Evolutionary conservation across 2,329 filamentous ascomycete genomes (phyloP), one percentile per base, ranked within the genome.

Genomic region (Emergomyces africanus): DNA sequence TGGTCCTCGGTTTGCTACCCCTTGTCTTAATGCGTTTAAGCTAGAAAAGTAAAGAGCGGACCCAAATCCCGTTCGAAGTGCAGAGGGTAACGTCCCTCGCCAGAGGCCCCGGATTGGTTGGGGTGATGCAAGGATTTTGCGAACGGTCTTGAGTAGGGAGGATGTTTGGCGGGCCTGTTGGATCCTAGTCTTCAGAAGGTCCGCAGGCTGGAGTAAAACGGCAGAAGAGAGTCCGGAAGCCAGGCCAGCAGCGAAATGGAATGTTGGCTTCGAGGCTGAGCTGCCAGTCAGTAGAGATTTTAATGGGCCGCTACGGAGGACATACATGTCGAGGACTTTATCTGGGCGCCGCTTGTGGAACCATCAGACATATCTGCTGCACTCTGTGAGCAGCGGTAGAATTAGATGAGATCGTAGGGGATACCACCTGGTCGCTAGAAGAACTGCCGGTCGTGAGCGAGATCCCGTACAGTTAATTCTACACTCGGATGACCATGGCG

Each of bases 181-280:
- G 46, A 97, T 86, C 53, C 94, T 87, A 35, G 94, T 99, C 75
- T 99, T 99, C 71, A 99, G 84, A 3, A 99, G 85, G 75, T 99
- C 94, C 68, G 94, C 88, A 30, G 94, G 94, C 74, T 99, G 94
- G 18, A 99, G 83, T 59, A 97, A 84, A 61, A 95, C 85, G 59
- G 94, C 91, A 57, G 90, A 94, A 64, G 89, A 83, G 56, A 95
- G 81, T 67, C 94, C 94, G 8, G 91, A 96, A 68, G 84, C 83
- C 59, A 97, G 83, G 63, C 94, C 94, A 63, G 91, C 92, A 65
- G 86, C 75, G 73, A 97, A 95, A 76, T 97, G 94, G 72, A 89
- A 90, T 65, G 83, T 69, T 5, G 75, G 73, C 68, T 75, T 74
- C 25, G 72, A 74, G 54, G 71, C 73, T 75, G 23, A 14, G 25